Conservation (phyloP, 2,329 filamentous ascomycete genomes). For the Fusarium virguliforme region DNA sequence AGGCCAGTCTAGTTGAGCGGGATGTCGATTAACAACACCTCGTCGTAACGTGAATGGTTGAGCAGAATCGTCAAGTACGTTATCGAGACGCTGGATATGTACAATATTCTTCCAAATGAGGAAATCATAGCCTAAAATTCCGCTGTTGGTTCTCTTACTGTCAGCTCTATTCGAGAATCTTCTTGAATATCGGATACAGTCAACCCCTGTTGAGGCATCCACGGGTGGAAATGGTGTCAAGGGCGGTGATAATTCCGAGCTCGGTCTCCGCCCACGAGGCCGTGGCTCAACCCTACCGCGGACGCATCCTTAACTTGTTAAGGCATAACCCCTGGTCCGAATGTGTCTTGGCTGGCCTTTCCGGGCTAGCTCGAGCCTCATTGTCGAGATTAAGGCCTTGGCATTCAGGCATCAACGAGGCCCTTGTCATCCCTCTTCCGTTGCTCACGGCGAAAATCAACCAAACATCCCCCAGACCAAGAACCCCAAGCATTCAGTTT, state of each 20-base stretch:
- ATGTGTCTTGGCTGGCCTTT: constrained; percentile 12
- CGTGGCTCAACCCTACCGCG: neutral
- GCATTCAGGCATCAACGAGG: constrained; percentile 24
- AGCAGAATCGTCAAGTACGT: neutral
- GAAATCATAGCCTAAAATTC: neutral
- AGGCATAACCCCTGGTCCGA: neutral
- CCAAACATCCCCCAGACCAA: constrained; percentile 44
- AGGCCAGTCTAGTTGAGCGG: too few relatives aligned
- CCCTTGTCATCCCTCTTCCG: constrained; percentile 30
- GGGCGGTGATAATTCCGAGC: constrained; percentile 9
- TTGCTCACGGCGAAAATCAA: constrained; percentile 33
- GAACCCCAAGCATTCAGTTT: constrained; percentile 30
- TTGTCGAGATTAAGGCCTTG: constrained; percentile 28
- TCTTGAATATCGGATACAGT: neutral
- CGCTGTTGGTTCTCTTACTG: neutral
- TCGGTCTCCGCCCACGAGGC: neutral
- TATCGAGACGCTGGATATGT: too few relatives aligned
- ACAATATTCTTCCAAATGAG: neutral
- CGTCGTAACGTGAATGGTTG: too few relatives aligned
- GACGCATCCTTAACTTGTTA: neutral
- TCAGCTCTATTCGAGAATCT: neutral
- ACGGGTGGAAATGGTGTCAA: neutral
- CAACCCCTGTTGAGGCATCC: neutral
- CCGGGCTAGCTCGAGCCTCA: constrained; percentile 15
- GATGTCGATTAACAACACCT: too few relatives aligned